These are phyloP conservation scores for Candida sithepensis DNA, from an alignment of 805 yeast genomes.

Conservation along the genomic window DNA sequence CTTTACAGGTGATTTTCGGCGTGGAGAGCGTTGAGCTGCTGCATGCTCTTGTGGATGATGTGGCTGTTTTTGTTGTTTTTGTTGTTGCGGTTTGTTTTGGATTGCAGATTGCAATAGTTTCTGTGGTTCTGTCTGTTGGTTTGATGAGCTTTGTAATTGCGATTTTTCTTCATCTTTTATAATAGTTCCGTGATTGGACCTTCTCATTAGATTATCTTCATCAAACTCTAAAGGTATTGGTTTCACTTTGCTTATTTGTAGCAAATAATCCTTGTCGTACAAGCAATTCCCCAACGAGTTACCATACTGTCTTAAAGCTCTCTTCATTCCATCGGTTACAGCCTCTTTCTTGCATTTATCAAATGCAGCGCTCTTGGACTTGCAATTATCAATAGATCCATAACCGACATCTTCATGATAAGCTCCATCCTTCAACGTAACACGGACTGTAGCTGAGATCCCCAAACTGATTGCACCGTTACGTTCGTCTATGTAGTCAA, in stretches of 20 bases:
- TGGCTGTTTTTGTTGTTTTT: neutral
- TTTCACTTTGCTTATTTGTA: constrained; percentile 43
- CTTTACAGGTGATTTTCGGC: neutral
- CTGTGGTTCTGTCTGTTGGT: neutral
- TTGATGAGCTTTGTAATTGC: neutral
- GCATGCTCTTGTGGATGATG: neutral
- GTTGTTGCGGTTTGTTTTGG: neutral
- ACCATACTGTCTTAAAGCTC: constrained; percentile 78
- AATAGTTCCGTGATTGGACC: constrained; percentile 10
- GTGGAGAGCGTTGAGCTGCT: too few relatives aligned
- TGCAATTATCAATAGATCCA: constrained; percentile 70
- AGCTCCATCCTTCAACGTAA: constrained; percentile 77
- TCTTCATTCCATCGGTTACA: constrained; percentile 76
- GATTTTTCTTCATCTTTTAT: constrained; percentile 3
- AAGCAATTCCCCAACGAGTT: constrained; percentile 77
- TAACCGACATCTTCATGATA: constrained; percentile 75
- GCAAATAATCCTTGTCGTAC: constrained; percentile 68
- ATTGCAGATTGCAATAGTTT: neutral
- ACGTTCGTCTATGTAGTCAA: constrained; percentile 67
- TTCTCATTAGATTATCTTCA: constrained; percentile 30
- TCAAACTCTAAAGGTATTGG: constrained; percentile 29
- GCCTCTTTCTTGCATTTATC: constrained; percentile 84
- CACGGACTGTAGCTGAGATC: constrained; percentile 64
- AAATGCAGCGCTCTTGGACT: constrained; percentile 66
- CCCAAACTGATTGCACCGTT: constrained; percentile 62